Evolutionary conservation across 768 basidiomycete species (phyloP), one percentile per base, ranked within the genome.

Genomic region (Russula brevipes): DNA sequence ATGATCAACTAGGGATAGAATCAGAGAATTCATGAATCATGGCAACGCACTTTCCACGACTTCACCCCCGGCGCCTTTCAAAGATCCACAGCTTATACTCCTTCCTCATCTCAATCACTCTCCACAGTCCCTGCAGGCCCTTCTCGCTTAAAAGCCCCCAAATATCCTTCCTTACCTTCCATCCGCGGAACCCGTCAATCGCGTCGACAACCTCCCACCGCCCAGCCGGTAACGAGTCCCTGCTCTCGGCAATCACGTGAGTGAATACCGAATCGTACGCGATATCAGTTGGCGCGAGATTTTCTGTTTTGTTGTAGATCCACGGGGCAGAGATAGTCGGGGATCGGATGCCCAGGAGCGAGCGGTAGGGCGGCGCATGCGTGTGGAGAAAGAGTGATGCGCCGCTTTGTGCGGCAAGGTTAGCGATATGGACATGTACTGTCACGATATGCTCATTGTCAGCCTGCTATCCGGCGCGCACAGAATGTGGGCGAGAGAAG

Each of bases 381-480:
- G 82, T 79, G 45, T 91, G 89, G 24, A 85, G 83, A 79, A 98
- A 97, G 57, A 94, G 84, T 0, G 92, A 89, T 3, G 92, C 90
- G 2, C 97, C 96, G 0, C 88, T 93, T 73, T 96, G 94, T 2
- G 91, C 87, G 1, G 91, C 89, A 49, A 93, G 82, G 66, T 95
- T 90, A 55, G 84, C 86, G 49, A 97, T 84, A 70, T 95, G 89
- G 4, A 96, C 82, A 61, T 87, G 83, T 42, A 84, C 82, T 76
- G 73, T 17, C 11, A 30, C 16, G 6, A 8, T 19, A 24, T 6
- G 68, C 0, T 70, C 69, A 57, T 50, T 16, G 31, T 62, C 54
- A 56, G 63, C 39, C 47, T 8, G n/a, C 7, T 12, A 19, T 52
- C n/a, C 52, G 24, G 46, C 41, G 30, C 30, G 36, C 24, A 52